Base-by-base conservation (phyloP, 2,329 filamentous ascomycete species). In the Exutisphaerella laricina region DNA sequence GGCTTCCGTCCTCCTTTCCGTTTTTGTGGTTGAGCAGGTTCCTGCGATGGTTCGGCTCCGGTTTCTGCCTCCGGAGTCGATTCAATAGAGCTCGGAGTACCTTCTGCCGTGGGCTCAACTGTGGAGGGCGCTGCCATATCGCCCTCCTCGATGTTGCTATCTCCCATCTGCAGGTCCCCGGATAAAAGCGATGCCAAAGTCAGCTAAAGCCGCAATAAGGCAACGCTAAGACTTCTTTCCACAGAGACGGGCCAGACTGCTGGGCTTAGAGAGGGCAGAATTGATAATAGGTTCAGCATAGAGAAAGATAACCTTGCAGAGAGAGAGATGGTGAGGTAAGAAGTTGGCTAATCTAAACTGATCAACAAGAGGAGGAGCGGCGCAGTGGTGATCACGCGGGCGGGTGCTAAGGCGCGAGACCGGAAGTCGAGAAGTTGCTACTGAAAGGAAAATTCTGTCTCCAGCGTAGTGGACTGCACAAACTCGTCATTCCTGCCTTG, bases 1-100 rank as follows among this genome's bases (percentile, higher is more conserved):
- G 92, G 92, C 73, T 97, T 98, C 62, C 92, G 83, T 49, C 92
- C 92, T 61, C 92, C 92, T 74, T 98, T 98, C 62, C 92, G 82
- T 75, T 98, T 98, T 63, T 89, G 88, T 38, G 60, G 62, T 61
- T 69, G 69, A 50, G 67, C 65, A 46, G 67, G 66, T 50, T 70
- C 64, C 51, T 59, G 56, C 13, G 55, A 68, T 59, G 65, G 60
- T 58, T 69, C 70, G 46, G 62, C 55, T 43, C 53, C 58, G 20
- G 58, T 59, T 43, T 71, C 70, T 45, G 62, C 66, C 58, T 73
- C 70, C 31, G 70, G 71, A 39, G 70, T 70, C 41, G 70, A 72
- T 53, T 66, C 68, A 58, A 70, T 66, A 40, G 70, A 72, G 56
- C 66, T 70, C 41, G 70, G 69, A 46, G 69, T 72, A 47, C 66